Evolutionary conservation across 192 early-diverging fungal genomes (phyloP).

Genomic region (Backusella macrospora): DNA sequence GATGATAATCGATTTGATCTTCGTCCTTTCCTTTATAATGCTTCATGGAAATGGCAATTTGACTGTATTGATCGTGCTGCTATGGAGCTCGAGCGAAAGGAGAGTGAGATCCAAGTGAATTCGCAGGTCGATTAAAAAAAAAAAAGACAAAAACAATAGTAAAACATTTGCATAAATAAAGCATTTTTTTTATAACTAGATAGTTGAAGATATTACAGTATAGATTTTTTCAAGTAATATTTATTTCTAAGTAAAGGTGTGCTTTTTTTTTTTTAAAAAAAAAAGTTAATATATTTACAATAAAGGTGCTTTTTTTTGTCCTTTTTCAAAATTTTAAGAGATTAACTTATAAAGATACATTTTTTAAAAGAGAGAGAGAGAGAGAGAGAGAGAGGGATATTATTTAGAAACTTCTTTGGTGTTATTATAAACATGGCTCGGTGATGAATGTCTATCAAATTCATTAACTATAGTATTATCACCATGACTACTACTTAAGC

Average conservation of each 20-base stretch:
- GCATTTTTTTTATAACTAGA: too few species aligned
- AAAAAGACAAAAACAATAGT: neutral
- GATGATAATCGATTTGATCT: slow-evolving; percentile 99
- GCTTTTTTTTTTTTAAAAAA: neutral
- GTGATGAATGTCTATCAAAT: neutral
- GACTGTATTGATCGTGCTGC: slow-evolving; percentile 73
- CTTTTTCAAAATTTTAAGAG: neutral
- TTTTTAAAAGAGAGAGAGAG: neutral
- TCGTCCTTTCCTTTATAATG: slow-evolving; percentile 94
- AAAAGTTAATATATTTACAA: neutral
- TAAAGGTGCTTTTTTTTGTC: neutral
- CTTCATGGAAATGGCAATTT: slow-evolving; percentile 95
- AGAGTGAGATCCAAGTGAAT: slow-evolving; percentile 9
- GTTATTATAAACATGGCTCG: neutral
- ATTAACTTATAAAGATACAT: neutral
- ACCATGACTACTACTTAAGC: neutral
- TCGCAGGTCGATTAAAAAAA: slow-evolving; percentile 15
- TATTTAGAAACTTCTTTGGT: neutral
- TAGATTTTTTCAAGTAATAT: too few species aligned
- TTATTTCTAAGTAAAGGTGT: neutral
- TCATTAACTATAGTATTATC: slow-evolving; percentile 1
- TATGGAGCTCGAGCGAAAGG: slow-evolving; percentile 41
- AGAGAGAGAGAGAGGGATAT: neutral
- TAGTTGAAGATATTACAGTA: too few species aligned
- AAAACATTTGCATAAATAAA: neutral